phyloP scores from a whole-genome alignment of 352 stramenopile species.

The Stephanocyclus meneghinianus region DNA sequence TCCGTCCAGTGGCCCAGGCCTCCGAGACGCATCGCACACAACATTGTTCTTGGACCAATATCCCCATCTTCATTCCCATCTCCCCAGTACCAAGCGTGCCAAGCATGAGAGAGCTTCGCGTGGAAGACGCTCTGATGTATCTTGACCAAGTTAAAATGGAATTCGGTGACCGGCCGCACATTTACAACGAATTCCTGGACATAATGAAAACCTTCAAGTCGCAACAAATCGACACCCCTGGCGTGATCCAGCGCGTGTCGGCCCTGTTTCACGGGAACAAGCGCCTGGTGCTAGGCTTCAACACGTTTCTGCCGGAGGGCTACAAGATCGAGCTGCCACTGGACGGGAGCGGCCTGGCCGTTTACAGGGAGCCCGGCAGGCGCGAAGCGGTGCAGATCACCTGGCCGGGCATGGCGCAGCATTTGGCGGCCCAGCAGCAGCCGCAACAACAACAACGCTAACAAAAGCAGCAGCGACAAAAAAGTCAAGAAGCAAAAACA shows the following conservation, averaged over 20 bases:
- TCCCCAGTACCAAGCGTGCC: too few relatives aligned
- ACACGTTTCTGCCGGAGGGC: constrained; percentile 97
- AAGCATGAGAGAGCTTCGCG: constrained; percentile 84
- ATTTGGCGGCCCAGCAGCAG: constrained; percentile 12
- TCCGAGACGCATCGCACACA: too few relatives aligned
- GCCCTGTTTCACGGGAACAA: constrained; percentile 98
- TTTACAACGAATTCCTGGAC: constrained; percentile 99
- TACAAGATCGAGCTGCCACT: constrained; percentile 87
- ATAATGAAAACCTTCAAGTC: constrained; percentile 99
- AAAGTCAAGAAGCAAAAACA: background rate
- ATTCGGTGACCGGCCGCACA: constrained; percentile 97
- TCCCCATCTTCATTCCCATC: too few relatives aligned
- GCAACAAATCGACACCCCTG: constrained; percentile 94
- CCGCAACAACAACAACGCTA: constrained; percentile 6
- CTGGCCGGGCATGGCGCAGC: constrained; percentile 15
- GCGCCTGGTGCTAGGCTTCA: constrained; percentile 98
- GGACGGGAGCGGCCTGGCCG: constrained; percentile 70
- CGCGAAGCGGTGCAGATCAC: constrained; percentile 44
- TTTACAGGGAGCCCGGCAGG: constrained; percentile 75
- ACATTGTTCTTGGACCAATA: too few relatives aligned
- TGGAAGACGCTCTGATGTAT: constrained; percentile 99
- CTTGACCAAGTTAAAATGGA: constrained; percentile 99
- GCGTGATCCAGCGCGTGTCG: constrained; percentile 97
- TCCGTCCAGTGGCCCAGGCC: too few relatives aligned
- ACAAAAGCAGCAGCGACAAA: background rate